Evolutionary conservation across 345 rosid genomes (phyloP), one percentile per base, ranked within the genome.

Genomic region (Rhodamnia rubescens): DNA sequence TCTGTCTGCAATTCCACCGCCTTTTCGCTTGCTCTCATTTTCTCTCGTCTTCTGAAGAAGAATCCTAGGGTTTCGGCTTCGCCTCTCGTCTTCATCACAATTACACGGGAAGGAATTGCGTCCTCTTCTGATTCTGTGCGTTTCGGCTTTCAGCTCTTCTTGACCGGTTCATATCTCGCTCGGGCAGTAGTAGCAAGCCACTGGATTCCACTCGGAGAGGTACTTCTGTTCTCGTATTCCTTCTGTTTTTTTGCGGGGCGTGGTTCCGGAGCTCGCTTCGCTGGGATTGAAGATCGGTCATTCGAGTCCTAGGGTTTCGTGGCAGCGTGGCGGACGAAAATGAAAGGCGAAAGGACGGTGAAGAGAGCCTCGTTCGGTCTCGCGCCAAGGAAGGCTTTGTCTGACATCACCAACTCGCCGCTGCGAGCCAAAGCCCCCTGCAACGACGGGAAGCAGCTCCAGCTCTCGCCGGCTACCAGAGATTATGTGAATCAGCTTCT

Each of bases 321-420:
- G 78, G 44, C 10, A 22, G 24, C 44, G 78, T 61, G 42, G 11
- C 42, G 27, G 82, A 53, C 53, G 52, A 81, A 59, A 40, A 89
- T 89, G 89, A 85, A 89, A 81, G 91, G 93, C 74, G 86, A 85
- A 84, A 91, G 84, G 86, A 86, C 88, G 86, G 90, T 87, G 27
- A 93, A 90, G 88, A 90, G 88, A 88, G 89, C 92, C 54, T 91
- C 95, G 51, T 88, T 92, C 74, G 91, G 95, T 56, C 84, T 84
- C 85, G 89, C 29, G 8, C 86, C 89, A 88, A 92, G 94, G 85
- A 92, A 81, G 84, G 88, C 92, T 50, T 92, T 94, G 15, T 91
- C 95, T 86, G 95, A 95, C 74, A 93, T 95, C 54, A 93, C 98
- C 36, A 95, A 94, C 86, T 86, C 89, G 49, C 95, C 89, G 83